Conservation (phyloP, 2,329 filamentous ascomycete genomes). For the Tolypocladium amazonense region DNA sequence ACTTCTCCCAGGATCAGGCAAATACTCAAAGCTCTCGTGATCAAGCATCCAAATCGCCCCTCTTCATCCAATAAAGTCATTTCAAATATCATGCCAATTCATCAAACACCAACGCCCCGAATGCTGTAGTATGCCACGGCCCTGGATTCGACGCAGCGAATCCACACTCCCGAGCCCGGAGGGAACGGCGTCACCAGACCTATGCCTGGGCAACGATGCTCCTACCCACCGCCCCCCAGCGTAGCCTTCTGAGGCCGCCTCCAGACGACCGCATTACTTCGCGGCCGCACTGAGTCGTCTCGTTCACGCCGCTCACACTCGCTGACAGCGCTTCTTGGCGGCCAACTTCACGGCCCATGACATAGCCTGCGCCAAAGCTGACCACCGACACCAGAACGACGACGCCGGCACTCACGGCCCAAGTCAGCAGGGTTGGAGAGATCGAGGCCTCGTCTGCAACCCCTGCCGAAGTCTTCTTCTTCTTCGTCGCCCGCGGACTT, state of each 20-base stretch:
- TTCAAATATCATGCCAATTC: neutral
- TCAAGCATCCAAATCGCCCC: neutral
- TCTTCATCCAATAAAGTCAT: neutral
- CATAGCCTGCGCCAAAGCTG: slow-evolving; percentile 58
- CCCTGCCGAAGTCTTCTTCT: slow-evolving; percentile 40
- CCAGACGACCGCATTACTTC: slow-evolving; percentile 42
- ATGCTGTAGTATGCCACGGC: neutral
- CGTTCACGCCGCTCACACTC: slow-evolving; percentile 30
- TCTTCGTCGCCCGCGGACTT: slow-evolving; percentile 40
- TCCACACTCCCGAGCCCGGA: neutral
- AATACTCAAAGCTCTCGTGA: neutral
- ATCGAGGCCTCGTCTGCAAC: slow-evolving; percentile 30
- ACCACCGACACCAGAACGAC: slow-evolving; percentile 59
- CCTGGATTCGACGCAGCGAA: neutral
- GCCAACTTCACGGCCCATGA: slow-evolving; percentile 56
- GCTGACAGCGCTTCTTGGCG: slow-evolving; percentile 44
- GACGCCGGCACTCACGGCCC: slow-evolving; percentile 56
- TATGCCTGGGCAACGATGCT: slow-evolving; percentile 34
- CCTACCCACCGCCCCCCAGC: slow-evolving; percentile 42
- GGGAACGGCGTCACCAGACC: neutral
- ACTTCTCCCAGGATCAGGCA: neutral
- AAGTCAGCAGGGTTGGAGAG: slow-evolving; percentile 51
- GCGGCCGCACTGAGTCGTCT: slow-evolving; percentile 37
- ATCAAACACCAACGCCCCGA: neutral
- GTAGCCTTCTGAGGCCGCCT: slow-evolving; percentile 40